Evolutionary conservation across 805 yeast species (phyloP), one percentile per base, ranked within the genome.

Genomic region (Starmerella lactis-condensi): DNA sequence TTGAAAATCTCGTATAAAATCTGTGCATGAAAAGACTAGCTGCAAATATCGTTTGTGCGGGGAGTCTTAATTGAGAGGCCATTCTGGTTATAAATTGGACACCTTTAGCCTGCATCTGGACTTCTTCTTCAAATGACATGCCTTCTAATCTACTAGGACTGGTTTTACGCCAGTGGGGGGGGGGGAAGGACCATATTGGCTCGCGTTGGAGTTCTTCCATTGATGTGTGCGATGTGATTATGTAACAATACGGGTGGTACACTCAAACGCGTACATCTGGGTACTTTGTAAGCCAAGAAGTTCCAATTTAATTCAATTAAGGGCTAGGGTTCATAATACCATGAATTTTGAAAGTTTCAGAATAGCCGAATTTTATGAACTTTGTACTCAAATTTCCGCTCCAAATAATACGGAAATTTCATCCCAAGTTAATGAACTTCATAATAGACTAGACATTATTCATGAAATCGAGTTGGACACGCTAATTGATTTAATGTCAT

Each of bases 11-110:
- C 60, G 62, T 58, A 43, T 65, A 68, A 45, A 65, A 67, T 30
- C 74, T 50, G 37, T 67, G 73, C 32, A 67, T 51, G 36, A 54
- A 61, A 11, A 51, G 52, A 16, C 65, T 46, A 1, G 72, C 72
- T 1, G 68, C 57, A 40, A 62, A 52, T 0, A 64, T 54, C 13
- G 68, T 63, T 22, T 60, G 55, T 28, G 63, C 52, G 3, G 72
- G 67, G 18, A 67, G 46, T 30, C 61, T 53, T 26, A 67, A 49
- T 33, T 54, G 57, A 19, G 52, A 39, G 26, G 67, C 61, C 32
- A 65, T 60, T 26, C 53, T 55, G 8, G 60, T 57, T 25, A 67
- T 50, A 41, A 62, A 66, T 16, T 55, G 51, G 6, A 58, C 58
- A 7, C 71, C 73, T 39, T 65, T 67, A 28, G 60, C 52, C 27